Percentiles rank a stretch among this genome's conserved stretches.
Conservation (phyloP, 1,139 yeast genomes). For the Geotrichum siamense region DNA sequence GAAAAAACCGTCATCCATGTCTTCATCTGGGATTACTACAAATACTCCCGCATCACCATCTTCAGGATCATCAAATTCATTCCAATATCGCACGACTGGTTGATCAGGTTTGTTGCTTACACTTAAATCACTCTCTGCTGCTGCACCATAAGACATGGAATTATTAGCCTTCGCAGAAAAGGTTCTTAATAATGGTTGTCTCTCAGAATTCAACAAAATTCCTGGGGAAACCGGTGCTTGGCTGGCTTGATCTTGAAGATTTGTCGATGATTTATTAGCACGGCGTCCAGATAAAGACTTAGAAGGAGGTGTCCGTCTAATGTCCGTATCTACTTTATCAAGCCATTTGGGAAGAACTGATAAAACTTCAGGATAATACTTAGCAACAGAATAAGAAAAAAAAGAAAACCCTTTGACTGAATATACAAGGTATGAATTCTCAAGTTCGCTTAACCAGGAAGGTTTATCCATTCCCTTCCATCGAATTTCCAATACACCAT, state of each 20-base stretch:
- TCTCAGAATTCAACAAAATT: constrained; percentile 14
- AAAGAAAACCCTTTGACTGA: constrained; percentile 34
- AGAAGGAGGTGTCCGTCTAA: constrained; percentile 32
- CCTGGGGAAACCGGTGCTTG: constrained; percentile 11
- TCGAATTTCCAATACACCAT: constrained; percentile 42
- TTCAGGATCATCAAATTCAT: constrained; percentile 63
- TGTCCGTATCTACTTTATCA: constrained; percentile 30
- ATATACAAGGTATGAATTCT: constrained; percentile 36
- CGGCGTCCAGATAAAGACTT: neutral
- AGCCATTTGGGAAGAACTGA: constrained; percentile 36
- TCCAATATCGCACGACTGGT: constrained; percentile 53
- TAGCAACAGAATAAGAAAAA: constrained; percentile 30
- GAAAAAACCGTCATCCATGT: constrained; percentile 28
- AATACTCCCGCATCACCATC: constrained; percentile 38
- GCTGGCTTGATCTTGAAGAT: neutral
- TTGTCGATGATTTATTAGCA: constrained; percentile 10
- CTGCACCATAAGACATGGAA: neutral
- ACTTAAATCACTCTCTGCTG: constrained; percentile 5
- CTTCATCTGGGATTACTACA: constrained; percentile 33
- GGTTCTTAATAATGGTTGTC: constrained; percentile 12
- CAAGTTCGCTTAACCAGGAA: constrained; percentile 34
- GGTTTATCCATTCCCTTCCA: constrained; percentile 39
- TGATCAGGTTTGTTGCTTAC: constrained; percentile 25
- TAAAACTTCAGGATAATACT: constrained; percentile 14
- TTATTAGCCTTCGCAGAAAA: constrained; percentile 3